Evolutionary conservation across 1,284 basidiomycete genomes (phyloP).

Genomic region (Amylostereum chailletii): DNA sequence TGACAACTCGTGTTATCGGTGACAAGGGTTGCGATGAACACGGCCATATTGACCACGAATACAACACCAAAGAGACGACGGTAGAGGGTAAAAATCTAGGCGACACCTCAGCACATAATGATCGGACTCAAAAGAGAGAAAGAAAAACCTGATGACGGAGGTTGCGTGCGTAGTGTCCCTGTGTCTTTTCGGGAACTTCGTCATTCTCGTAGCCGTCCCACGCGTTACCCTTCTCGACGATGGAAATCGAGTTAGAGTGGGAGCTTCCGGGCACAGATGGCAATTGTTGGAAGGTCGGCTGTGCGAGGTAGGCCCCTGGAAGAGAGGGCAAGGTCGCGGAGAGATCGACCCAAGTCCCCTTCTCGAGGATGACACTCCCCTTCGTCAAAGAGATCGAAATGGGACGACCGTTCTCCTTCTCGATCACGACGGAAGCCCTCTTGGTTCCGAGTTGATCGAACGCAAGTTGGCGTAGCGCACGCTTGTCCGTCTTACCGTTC

Average conservation of each 20-base stretch:
- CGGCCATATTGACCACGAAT: constrained; percentile 42
- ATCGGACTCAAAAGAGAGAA: too few relatives aligned
- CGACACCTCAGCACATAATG: too few relatives aligned
- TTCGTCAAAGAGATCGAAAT: constrained; percentile 9
- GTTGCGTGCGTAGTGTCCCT: constrained; percentile 38
- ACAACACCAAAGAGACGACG: constrained; percentile 49
- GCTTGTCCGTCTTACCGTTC: constrained; percentile 46
- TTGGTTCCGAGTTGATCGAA: constrained; percentile 17
- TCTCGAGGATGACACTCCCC: constrained; percentile 5
- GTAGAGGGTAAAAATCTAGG: constrained; percentile 38
- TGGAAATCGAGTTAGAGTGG: too few relatives aligned
- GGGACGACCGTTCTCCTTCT: constrained; percentile 11
- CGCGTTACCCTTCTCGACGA: constrained; percentile 19
- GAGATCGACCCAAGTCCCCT: background rate
- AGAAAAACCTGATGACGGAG: constrained; percentile 32
- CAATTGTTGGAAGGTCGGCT: too few relatives aligned
- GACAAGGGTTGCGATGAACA: constrained; percentile 37
- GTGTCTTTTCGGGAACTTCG: constrained; percentile 39
- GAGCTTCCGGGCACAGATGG: too few relatives aligned
- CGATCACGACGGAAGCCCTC: constrained; percentile 10
- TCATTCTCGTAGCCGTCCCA: constrained; percentile 50
- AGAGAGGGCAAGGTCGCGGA: background rate
- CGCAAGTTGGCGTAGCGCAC: constrained; percentile 36
- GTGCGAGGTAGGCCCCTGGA: background rate
- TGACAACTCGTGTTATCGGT: constrained; percentile 32